A percentile compares a stretch with the other conserved stretches of the same genome.
Evolutionary conservation across 1,284 basidiomycete genomes (phyloP).

Genomic region (Cutaneotrichosporon cyanovorans): DNA sequence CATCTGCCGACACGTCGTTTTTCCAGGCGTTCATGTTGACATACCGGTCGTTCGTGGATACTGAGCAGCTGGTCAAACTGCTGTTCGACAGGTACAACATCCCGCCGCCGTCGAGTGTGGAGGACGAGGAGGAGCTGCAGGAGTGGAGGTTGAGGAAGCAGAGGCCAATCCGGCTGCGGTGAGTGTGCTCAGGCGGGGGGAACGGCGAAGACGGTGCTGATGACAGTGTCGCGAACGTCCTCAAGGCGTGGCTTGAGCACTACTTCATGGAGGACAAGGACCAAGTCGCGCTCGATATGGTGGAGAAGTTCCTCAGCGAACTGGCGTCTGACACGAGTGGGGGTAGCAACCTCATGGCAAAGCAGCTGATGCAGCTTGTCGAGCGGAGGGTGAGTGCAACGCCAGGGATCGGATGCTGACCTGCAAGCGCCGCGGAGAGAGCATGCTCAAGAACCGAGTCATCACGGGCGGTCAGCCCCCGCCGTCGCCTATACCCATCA

Average conservation of each 20-base stretch:
- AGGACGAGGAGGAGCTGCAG: constrained; percentile 55
- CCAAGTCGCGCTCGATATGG: constrained; percentile 62
- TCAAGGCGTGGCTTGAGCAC: constrained; percentile 73
- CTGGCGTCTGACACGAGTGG: constrained; percentile 49
- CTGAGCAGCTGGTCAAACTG: constrained; percentile 77
- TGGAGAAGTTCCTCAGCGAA: constrained; percentile 67
- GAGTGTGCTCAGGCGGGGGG: no score
- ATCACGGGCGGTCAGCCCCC: constrained; percentile 1
- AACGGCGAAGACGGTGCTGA: not conserved
- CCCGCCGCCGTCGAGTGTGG: constrained; percentile 62
- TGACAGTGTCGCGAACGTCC: constrained; percentile 67
- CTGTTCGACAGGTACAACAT: constrained; percentile 79
- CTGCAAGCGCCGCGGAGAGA: constrained; percentile 45
- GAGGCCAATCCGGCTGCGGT: constrained; percentile 80
- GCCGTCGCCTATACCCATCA: constrained; percentile 5
- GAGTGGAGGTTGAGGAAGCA: constrained; percentile 88
- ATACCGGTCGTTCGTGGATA: constrained; percentile 87
- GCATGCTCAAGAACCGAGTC: constrained; percentile 6
- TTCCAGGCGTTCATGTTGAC: constrained; percentile 93
- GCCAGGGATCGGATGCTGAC: not conserved
- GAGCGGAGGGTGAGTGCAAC: constrained; percentile 51
- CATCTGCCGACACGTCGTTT: constrained; percentile 59
- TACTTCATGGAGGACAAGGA: constrained; percentile 77
- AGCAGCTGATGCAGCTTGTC: constrained; percentile 63
- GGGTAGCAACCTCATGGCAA: constrained; percentile 57